A percentile compares a stretch with the other conserved stretches of the same genome.
Evolutionary conservation across 139 green algal genomes (phyloP).

Genomic region (Eudorina sp.): DNA sequence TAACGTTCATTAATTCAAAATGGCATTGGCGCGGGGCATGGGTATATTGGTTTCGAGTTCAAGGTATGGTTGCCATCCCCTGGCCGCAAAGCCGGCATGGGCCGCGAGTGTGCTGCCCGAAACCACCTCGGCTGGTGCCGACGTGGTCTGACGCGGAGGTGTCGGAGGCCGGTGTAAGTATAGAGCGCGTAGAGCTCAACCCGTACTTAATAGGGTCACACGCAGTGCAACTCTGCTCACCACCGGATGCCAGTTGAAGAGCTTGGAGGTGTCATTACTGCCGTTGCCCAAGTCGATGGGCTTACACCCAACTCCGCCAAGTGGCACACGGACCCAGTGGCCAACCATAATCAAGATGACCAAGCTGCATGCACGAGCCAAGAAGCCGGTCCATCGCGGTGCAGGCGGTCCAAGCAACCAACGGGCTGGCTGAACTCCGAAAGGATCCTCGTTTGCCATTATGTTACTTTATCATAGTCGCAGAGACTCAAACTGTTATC

Average conservation of each 20-base stretch:
- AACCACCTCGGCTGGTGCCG: too few relatives aligned
- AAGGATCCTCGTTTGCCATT: neutral
- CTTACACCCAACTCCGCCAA: conserved; percentile 5
- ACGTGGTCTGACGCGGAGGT: too few relatives aligned
- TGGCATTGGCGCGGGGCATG: too few relatives aligned
- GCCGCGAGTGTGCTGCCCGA: too few relatives aligned
- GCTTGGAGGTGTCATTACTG: conserved; percentile 59
- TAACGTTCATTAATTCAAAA: too few relatives aligned
- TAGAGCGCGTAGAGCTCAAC: too few relatives aligned
- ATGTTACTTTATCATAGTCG: neutral
- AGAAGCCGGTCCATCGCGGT: neutral
- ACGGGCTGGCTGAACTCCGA: neutral
- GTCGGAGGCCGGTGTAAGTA: too few relatives aligned
- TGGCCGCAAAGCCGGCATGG: too few relatives aligned
- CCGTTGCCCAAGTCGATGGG: neutral
- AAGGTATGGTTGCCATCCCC: too few relatives aligned
- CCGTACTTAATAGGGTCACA: too few relatives aligned
- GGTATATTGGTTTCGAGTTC: too few relatives aligned
- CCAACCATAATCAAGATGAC: conserved; percentile 38
- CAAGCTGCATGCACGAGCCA: conserved; percentile 29
- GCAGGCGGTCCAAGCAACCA: conserved; percentile 28
- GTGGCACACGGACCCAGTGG: conserved; percentile 24
- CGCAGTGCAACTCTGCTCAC: too few relatives aligned
- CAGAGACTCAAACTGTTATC: neutral
- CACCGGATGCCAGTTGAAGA: conserved; percentile 91